A percentile compares a stretch with the other conserved stretches of the same genome.
These are phyloP conservation scores for Sporothrix protearum DNA, from an alignment of 2,329 filamentous ascomycete genomes.

Conservation along the genomic window DNA sequence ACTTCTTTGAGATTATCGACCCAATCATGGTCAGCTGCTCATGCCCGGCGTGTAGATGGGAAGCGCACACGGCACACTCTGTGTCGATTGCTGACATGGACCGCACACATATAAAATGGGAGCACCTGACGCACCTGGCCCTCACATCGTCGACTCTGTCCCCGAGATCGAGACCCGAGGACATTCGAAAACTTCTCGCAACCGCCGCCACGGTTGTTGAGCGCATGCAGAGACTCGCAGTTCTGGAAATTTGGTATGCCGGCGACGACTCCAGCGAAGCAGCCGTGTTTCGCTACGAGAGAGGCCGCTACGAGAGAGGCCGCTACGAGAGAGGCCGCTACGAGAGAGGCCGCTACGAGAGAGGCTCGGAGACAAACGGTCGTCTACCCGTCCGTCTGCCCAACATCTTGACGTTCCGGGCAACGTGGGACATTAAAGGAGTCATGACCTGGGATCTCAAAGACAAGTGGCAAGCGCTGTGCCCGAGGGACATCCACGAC, in stretches of 20 bases:
- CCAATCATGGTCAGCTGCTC: too few species aligned
- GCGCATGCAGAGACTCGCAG: not conserved
- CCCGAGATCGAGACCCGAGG: not conserved
- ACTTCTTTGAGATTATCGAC: not conserved
- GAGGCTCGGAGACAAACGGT: too few species aligned
- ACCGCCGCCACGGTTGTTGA: not conserved
- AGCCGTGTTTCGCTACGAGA: not conserved
- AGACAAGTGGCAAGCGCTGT: too few species aligned
- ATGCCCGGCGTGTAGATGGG: not conserved
- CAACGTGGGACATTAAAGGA: too few species aligned
- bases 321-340: not conserved
- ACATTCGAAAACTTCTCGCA: not conserved
- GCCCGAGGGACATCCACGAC: too few species aligned
- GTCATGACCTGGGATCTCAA: too few species aligned
- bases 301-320: not conserved
- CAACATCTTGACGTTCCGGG: too few species aligned
- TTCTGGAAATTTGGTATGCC: not conserved
- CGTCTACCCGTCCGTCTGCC: too few species aligned
- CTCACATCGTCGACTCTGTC: not conserved
- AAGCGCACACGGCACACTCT: not conserved
- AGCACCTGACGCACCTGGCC: not conserved
- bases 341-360: too few species aligned
- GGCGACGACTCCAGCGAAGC: not conserved
- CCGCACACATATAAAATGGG: not conserved
- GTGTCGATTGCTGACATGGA: not conserved